These are phyloP conservation scores for Wickerhamiella slavikovae DNA, from an alignment of 805 yeast genomes.

Conservation along the genomic window DNA sequence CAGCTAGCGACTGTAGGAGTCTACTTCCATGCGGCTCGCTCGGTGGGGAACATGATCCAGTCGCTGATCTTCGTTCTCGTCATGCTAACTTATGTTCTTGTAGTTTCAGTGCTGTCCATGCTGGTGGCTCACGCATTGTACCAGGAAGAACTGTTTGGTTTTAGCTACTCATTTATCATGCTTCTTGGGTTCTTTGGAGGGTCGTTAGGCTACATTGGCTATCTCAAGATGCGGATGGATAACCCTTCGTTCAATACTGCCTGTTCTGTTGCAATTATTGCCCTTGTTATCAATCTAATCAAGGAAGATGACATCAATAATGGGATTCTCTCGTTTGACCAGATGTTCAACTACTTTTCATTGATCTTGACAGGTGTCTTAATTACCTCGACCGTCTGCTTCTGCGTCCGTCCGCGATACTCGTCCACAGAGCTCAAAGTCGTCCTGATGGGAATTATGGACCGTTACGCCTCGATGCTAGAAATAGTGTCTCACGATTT, in stretches of 20 bases:
- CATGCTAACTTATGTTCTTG: slow-evolving; percentile 32
- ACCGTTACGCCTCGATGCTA: slow-evolving; percentile 29
- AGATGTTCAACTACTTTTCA: slow-evolving; percentile 31
- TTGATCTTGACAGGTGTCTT: slow-evolving; percentile 43
- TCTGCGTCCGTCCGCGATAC: slow-evolving; percentile 39
- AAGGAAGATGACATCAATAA: slow-evolving; percentile 52
- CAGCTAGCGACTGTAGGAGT: slow-evolving; percentile 67
- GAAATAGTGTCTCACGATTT: slow-evolving; percentile 28
- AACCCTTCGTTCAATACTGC: slow-evolving; percentile 63
- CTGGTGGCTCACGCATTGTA: slow-evolving; percentile 27
- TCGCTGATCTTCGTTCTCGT: slow-evolving; percentile 39
- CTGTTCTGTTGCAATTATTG: slow-evolving; percentile 54
- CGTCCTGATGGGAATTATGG: slow-evolving; percentile 30
- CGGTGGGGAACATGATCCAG: slow-evolving; percentile 66
- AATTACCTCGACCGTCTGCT: slow-evolving; percentile 39
- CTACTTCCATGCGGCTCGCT: slow-evolving; percentile 64
- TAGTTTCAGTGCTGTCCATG: slow-evolving; percentile 33
- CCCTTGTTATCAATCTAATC: slow-evolving; percentile 46
- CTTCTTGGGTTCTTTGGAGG: slow-evolving; percentile 28
- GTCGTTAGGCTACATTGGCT: slow-evolving; percentile 48
- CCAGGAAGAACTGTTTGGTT: slow-evolving; percentile 25
- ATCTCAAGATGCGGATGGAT: slow-evolving; percentile 43
- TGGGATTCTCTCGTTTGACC: slow-evolving; percentile 32
- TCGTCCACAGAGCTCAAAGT: slow-evolving; percentile 29
- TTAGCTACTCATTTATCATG: slow-evolving; percentile 33